Percentiles rank a stretch among this genome's conserved stretches.
Conservation (phyloP, 2,329 filamentous ascomycete species). For the Verticillium dahliae region DNA sequence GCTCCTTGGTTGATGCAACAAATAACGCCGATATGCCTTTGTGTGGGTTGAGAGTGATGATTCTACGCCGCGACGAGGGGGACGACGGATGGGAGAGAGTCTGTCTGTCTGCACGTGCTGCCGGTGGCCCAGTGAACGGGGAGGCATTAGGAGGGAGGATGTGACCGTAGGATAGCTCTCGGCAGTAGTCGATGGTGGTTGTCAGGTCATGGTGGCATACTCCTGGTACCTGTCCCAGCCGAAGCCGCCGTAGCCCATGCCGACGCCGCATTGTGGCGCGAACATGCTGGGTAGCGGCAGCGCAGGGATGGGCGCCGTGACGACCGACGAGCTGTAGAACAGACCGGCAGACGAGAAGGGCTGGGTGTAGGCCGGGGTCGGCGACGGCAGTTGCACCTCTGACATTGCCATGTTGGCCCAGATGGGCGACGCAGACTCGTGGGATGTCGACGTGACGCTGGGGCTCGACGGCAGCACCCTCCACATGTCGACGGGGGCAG, state of each 20-base stretch:
- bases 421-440: conserved; percentile 64
- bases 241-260: conserved; percentile 69
- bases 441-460: conserved; percentile 63
- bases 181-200: conserved; percentile 44
- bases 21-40: conserved; percentile 19
- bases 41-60: conserved; percentile 14
- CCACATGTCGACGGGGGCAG: conserved; percentile 73
- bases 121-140: conserved; percentile 38
- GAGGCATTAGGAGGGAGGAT: background rate
- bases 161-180: conserved; percentile 30
- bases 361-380: conserved; percentile 73
- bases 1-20: conserved; percentile 30
- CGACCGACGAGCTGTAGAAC: conserved; percentile 76
- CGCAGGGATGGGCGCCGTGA: conserved; percentile 65
- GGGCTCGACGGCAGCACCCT: conserved; percentile 86
- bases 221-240: conserved; percentile 84
- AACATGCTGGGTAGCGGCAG: conserved; percentile 84
- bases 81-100: conserved; percentile 8
- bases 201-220: conserved; percentile 83
- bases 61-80: conserved; percentile 14
- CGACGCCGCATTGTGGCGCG: conserved; percentile 76
- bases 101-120: conserved; percentile 20
- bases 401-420: conserved; percentile 76
- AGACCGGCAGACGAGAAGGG: conserved; percentile 66
- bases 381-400: conserved; percentile 70